A percentile compares a stretch with the other conserved stretches of the same genome.
These are phyloP conservation scores for Eutrema yunnanense DNA, from an alignment of 345 rosid genomes.

Conservation along the genomic window DNA sequence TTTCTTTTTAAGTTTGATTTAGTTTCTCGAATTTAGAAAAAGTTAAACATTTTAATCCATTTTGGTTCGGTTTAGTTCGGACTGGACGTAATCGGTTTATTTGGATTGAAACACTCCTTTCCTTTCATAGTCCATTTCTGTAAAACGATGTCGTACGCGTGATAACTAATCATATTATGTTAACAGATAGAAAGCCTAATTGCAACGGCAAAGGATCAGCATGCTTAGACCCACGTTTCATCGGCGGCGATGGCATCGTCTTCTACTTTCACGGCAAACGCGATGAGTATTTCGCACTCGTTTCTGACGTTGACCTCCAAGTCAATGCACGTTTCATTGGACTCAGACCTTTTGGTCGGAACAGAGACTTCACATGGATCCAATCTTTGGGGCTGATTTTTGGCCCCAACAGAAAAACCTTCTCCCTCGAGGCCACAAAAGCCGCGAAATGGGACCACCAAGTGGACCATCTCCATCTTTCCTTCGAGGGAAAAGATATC, in stretches of 20 bases:
- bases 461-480: slow-evolving; percentile 46
- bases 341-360: slow-evolving; percentile 41
- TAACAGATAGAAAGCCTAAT: slow-evolving; percentile 26
- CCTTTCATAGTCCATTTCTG: not conserved
- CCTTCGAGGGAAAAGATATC: slow-evolving; percentile 37
- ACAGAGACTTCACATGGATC: slow-evolving; percentile 67
- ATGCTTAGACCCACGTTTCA: slow-evolving; percentile 59
- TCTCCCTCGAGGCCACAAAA: slow-evolving; percentile 49
- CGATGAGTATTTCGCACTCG: slow-evolving; percentile 47
- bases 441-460: slow-evolving; percentile 46
- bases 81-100: not conserved
- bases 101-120: not conserved
- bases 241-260: slow-evolving; percentile 55
- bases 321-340: slow-evolving; percentile 64
- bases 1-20: not conserved
- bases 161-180: not conserved
- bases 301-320: slow-evolving; percentile 48
- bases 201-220: slow-evolving; percentile 48
- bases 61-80: not conserved
- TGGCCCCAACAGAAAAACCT: slow-evolving; percentile 27
- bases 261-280: slow-evolving; percentile 66
- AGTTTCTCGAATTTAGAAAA: not conserved
- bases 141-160: not conserved
- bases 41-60: no score
- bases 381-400: slow-evolving; percentile 50